Conservation (phyloP, 768 basidiomycete genomes). For the Stropharia rugosoannulata region DNA sequence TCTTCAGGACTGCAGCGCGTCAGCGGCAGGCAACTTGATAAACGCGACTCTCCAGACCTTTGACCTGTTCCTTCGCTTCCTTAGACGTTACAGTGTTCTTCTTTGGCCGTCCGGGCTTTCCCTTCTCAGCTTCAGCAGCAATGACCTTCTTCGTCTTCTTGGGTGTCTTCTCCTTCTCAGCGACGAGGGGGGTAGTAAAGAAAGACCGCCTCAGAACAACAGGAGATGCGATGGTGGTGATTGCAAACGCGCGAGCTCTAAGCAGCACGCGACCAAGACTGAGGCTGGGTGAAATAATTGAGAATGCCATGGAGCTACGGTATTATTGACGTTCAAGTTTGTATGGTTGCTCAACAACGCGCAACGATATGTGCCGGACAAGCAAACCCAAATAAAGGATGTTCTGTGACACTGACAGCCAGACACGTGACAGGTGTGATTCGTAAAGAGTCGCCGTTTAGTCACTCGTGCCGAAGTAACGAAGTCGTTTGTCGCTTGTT, state of each 20-base stretch:
- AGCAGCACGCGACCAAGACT: too few relatives aligned
- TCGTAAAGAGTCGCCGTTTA: too few relatives aligned
- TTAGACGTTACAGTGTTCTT: not conserved
- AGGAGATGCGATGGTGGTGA: not conserved
- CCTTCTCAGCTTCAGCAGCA: not conserved
- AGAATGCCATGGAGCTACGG: too few relatives aligned
- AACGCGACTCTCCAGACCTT: not conserved
- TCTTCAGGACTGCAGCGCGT: not conserved
- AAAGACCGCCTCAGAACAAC: not conserved
- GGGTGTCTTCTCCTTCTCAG: not conserved
- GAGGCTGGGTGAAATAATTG: too few relatives aligned
- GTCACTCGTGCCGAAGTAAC: too few relatives aligned
- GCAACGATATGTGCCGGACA: too few relatives aligned
- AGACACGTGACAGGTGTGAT: too few relatives aligned
- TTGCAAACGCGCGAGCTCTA: not conserved
- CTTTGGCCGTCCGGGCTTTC: not conserved
- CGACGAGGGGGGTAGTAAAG: not conserved
- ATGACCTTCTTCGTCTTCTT: not conserved
- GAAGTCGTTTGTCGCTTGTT: too few relatives aligned
- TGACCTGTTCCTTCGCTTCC: not conserved
- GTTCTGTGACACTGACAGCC: too few relatives aligned
- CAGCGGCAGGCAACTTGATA: not conserved
- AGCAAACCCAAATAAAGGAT: too few relatives aligned
- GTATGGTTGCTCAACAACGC: too few relatives aligned
- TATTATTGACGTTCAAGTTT: too few relatives aligned